Base-by-base conservation (phyloP, 176 grass and related monocot species). In the Stipa capillata region DNA sequence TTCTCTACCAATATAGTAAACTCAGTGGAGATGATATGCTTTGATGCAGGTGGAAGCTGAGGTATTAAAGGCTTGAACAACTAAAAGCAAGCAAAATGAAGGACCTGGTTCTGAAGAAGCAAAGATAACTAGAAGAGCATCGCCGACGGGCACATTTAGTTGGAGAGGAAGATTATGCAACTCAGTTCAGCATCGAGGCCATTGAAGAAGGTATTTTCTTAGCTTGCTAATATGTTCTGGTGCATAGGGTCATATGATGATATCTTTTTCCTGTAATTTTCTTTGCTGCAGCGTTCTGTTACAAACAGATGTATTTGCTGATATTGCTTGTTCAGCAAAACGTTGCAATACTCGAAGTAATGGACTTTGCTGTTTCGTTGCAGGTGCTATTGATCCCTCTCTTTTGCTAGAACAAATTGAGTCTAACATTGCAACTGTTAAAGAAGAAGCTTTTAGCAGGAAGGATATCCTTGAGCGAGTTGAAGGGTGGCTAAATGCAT, bases 381-480 rank as follows among this genome's bases (percentile, higher is more conserved):
- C 79, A 92, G 93, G 90, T 76, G 93, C 79, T 72, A 84, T 97
- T 82, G 87, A 97, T 74, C 33, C 90, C 7, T 80, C 85, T 72
- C 61, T 92, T 37, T 52, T 97, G 70, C 60, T 97, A 49, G 90
- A 97, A 80, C 87, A 97, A 40, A 92, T 97, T 32, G 90, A 92
- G 29, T 36, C 56, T 24, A 86, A 84, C 42, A 86, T 90, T 31
- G 12, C 87, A 45, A 51, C 79, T 39, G 75, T 92, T 43, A 92
- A 96, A 88, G 93, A 96, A 64, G 93, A 92, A 51, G 87, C 89
- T 45, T 90, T 90, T 75, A 90, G 81, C 74, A 83, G 93, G 68
- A 92, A 96, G 34, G 93, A 92, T 77, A 92, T 95, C 40, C 87
- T 95, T 54, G 93, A 95, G 79, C 69, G 84, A 55, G 87, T 95